A percentile compares a stretch with the other conserved stretches of the same genome.
Conservation (phyloP, 352 stramenopile genomes). For the Pythium vanterpoolii region DNA sequence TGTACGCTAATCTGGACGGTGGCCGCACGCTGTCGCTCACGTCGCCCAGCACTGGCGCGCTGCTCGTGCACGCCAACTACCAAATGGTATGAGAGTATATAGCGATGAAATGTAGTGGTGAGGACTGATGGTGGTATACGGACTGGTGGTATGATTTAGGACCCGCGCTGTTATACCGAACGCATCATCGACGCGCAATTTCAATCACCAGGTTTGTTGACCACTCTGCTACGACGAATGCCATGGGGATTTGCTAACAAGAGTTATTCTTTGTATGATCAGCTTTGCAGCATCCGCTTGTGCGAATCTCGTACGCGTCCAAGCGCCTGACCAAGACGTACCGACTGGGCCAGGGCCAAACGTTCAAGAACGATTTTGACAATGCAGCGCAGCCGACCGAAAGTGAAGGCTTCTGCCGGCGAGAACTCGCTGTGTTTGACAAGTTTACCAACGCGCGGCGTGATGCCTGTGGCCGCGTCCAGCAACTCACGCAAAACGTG, state of each 20-base stretch:
- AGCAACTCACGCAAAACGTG: constrained; percentile 24
- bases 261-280: too few species aligned
- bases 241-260: too few species aligned
- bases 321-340: constrained; percentile 37
- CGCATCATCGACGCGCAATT: constrained; percentile 46
- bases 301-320: constrained; percentile 46
- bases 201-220: constrained; percentile 37
- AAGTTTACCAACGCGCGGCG: constrained; percentile 38
- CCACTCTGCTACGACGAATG: too few species aligned
- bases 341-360: constrained; percentile 34
- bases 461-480: constrained; percentile 45
- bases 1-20: constrained; percentile 57
- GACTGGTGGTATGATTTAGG: too few species aligned
- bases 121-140: too few species aligned
- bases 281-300: constrained; percentile 36
- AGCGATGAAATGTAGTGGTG: too few species aligned
- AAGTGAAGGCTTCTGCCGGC: constrained; percentile 55
- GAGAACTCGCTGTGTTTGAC: constrained; percentile 39
- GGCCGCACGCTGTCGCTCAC: constrained; percentile 33
- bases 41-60: constrained; percentile 36
- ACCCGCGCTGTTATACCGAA: constrained; percentile 55
- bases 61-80: constrained; percentile 52
- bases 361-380: constrained; percentile 47
- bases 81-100: constrained; percentile 34
- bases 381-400: constrained; percentile 32